Conservation (phyloP, 2,329 filamentous ascomycete genomes). For the Incumbomyces delicatus region DNA sequence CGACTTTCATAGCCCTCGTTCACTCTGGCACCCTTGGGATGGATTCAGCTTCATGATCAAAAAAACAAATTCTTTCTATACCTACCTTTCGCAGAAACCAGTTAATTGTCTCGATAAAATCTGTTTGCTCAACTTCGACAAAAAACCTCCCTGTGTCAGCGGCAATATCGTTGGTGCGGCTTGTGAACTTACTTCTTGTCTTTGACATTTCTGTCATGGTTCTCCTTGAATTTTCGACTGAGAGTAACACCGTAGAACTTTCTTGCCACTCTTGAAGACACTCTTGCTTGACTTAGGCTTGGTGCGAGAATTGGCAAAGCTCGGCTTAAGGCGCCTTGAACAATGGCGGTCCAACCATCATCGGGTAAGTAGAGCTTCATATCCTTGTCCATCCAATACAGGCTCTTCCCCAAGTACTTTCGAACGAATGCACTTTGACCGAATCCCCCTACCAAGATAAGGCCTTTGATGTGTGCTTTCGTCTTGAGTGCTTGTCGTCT, state of each 20-base stretch:
- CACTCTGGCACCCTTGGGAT: background rate
- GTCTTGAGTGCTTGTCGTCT: background rate
- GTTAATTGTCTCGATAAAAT: constrained; percentile 11
- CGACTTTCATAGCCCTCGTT: background rate
- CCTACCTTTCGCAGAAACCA: constrained; percentile 21
- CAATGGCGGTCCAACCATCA: constrained; percentile 24
- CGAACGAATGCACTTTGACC: constrained; percentile 23
- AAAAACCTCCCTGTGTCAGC: constrained; percentile 14
- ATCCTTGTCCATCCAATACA: constrained; percentile 1
- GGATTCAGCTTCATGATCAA: background rate
- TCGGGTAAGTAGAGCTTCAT: constrained; percentile 20
- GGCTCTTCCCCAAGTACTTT: constrained; percentile 12
- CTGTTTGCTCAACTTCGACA: constrained; percentile 7
- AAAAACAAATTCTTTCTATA: background rate
- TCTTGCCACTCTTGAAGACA: constrained; percentile 20
- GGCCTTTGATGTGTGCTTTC: constrained; percentile 4
- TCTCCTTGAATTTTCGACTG: background rate
- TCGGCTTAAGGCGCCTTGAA: constrained; percentile 18
- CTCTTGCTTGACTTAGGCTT: constrained; percentile 1
- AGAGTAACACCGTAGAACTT: constrained; percentile 19
- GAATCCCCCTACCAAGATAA: constrained; percentile 25
- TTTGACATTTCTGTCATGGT: constrained; percentile 8
- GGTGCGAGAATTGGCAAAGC: constrained; percentile 11
- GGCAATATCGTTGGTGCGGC: too few species aligned
- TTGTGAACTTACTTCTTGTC: constrained; percentile 12